Conservation (phyloP, 805 yeast species). For the Candida oleophila region DNA sequence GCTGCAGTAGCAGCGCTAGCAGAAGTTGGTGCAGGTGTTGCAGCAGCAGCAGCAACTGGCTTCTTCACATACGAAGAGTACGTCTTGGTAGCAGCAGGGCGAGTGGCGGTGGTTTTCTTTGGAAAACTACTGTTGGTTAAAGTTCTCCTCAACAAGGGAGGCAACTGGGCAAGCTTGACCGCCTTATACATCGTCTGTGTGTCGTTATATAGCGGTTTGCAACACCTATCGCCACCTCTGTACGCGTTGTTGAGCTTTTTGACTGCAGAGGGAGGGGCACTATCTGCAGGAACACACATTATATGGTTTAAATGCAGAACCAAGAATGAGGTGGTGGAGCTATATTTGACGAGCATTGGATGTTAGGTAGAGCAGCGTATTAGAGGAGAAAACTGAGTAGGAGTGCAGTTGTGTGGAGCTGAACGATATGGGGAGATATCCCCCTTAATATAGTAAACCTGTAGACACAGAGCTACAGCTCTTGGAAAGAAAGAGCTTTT, state of each 20-base stretch:
- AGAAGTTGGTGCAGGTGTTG: background rate
- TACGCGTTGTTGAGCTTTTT: background rate
- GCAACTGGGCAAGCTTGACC: background rate
- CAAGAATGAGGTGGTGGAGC: too few species aligned
- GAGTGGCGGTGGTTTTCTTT: background rate
- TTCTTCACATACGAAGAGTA: conserved; percentile 2
- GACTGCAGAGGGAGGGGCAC: background rate
- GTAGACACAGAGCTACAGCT: too few species aligned
- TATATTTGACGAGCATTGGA: too few species aligned
- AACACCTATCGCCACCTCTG: background rate
- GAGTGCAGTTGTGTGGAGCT: too few species aligned
- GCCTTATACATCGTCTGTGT: background rate
- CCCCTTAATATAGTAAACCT: too few species aligned
- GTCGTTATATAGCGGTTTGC: background rate
- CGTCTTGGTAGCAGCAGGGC: background rate
- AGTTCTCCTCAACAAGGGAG: background rate
- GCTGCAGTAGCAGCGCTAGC: background rate
- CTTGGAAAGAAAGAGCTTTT: too few species aligned
- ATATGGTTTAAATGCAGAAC: background rate
- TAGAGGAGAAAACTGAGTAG: too few species aligned
- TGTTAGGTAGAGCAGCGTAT: too few species aligned
- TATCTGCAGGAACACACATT: background rate
- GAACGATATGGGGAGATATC: too few species aligned
- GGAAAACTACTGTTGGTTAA: background rate
- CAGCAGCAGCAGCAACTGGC: background rate